Conservation (phyloP, 1,284 basidiomycete genomes). For the Fomes fomentarius region DNA sequence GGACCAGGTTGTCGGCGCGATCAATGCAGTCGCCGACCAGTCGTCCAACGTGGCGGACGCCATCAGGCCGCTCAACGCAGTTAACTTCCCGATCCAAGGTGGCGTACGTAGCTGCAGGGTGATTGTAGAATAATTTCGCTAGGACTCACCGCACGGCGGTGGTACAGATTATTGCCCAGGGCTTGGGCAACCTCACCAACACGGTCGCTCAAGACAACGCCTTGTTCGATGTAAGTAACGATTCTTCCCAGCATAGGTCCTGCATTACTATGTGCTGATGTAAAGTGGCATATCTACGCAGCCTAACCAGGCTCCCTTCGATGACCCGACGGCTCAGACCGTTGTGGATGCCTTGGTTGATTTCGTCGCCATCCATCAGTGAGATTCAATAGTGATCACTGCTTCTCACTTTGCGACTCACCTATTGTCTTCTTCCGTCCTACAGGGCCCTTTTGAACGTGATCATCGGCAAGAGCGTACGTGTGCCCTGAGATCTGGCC, state of each 20-base stretch:
- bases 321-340: not conserved
- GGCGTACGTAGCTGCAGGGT: not conserved
- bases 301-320: too few species aligned
- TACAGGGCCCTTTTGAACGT: not conserved
- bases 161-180: too few species aligned
- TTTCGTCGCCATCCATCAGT: not conserved
- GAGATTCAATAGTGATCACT: not conserved
- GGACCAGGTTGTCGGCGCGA: not conserved
- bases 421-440: not conserved
- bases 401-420: not conserved
- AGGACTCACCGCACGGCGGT: too few species aligned
- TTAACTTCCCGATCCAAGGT: not conserved
- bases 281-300: too few species aligned
- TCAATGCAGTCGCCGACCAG: not conserved
- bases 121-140: too few species aligned
- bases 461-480: constrained; percentile 8
- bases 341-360: not conserved
- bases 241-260: too few species aligned
- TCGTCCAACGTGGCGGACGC: not conserved
- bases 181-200: too few species aligned
- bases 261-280: too few species aligned
- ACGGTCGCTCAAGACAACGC: too few species aligned
- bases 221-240: too few species aligned
- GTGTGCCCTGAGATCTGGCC: too few species aligned
- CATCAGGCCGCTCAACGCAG: not conserved